A percentile compares a stretch with the other conserved stretches of the same genome.
phyloP scores from a whole-genome alignment of 1,284 basidiomycete genomes.

The Malassezia yamatoensis region DNA sequence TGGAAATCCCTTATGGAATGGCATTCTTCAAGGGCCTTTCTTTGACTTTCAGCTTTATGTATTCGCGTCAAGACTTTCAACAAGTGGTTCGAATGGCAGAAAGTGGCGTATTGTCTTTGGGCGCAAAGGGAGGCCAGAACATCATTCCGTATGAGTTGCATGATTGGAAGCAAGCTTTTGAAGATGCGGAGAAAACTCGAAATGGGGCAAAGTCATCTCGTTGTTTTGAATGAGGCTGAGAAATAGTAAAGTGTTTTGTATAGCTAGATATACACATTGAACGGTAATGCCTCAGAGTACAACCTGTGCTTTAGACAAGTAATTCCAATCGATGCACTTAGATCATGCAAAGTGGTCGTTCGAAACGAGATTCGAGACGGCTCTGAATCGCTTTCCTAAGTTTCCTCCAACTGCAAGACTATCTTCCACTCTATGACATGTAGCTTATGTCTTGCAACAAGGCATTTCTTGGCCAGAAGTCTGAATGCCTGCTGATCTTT shows the following conservation, averaged over 20 bases:
- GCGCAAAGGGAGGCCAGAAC: background rate
- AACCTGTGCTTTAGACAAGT: no score
- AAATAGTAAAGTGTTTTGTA: no score
- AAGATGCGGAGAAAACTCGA: background rate
- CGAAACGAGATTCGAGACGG: no score
- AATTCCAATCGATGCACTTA: no score
- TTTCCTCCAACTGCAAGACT: no score
- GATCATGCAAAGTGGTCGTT: no score
- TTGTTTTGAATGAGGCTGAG: background rate
- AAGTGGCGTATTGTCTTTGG: background rate
- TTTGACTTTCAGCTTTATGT: conserved; percentile 1
- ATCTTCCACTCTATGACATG: no score
- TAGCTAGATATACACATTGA: no score
- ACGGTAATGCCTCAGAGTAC: no score
- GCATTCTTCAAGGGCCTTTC: background rate
- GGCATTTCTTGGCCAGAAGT: no score
- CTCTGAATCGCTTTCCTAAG: no score
- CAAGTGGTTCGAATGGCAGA: background rate
- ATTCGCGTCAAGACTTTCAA: background rate
- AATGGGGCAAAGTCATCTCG: background rate
- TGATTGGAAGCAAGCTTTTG: background rate
- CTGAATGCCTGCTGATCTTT: background rate
- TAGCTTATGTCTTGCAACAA: no score
- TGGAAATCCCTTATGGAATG: background rate
- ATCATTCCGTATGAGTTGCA: background rate